phyloP scores from a whole-genome alignment of 2,329 filamentous ascomycete species.

The Graphium sp. region DNA sequence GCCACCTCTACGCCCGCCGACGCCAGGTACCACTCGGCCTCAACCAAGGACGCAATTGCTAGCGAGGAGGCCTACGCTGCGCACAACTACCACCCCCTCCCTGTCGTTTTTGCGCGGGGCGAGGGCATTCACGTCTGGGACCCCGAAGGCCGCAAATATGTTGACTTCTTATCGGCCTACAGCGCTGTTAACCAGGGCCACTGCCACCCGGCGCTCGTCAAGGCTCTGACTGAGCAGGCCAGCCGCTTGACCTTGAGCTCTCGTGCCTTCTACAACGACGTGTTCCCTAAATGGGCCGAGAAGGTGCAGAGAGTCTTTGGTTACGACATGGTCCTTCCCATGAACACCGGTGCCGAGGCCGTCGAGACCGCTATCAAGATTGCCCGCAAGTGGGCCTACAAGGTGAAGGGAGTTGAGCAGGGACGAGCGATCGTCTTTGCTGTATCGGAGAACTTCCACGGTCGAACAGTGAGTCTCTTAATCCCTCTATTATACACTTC shows the following conservation, averaged over 20 bases:
- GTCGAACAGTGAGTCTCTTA: slow-evolving; percentile 56
- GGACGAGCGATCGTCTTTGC: slow-evolving; percentile 74
- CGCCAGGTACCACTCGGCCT: slow-evolving; percentile 53
- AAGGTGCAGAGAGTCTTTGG: slow-evolving; percentile 80
- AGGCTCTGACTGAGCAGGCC: slow-evolving; percentile 79
- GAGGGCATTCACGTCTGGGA: slow-evolving; percentile 88
- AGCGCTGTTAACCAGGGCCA: slow-evolving; percentile 96
- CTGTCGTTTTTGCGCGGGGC: slow-evolving; percentile 79
- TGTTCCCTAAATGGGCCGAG: slow-evolving; percentile 89
- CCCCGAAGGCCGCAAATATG: slow-evolving; percentile 85
- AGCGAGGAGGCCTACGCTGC: slow-evolving; percentile 74
- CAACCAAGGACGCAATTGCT: slow-evolving; percentile 64
- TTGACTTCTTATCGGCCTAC: slow-evolving; percentile 97
- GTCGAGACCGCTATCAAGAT: slow-evolving; percentile 95
- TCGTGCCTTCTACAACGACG: slow-evolving; percentile 94
- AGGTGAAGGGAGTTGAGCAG: slow-evolving; percentile 76
- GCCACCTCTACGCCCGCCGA: slow-evolving; percentile 10
- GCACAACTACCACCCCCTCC: slow-evolving; percentile 97
- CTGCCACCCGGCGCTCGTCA: slow-evolving; percentile 90
- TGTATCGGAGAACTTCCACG: slow-evolving; percentile 88
- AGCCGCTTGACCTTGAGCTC: slow-evolving; percentile 80
- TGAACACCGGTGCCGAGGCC: slow-evolving; percentile 95
- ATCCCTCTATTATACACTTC: neutral
- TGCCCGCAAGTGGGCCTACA: slow-evolving; percentile 95
- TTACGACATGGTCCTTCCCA: slow-evolving; percentile 94